Base-by-base conservation (phyloP, 768 basidiomycete species). In the Pleurotus giganteus region DNA sequence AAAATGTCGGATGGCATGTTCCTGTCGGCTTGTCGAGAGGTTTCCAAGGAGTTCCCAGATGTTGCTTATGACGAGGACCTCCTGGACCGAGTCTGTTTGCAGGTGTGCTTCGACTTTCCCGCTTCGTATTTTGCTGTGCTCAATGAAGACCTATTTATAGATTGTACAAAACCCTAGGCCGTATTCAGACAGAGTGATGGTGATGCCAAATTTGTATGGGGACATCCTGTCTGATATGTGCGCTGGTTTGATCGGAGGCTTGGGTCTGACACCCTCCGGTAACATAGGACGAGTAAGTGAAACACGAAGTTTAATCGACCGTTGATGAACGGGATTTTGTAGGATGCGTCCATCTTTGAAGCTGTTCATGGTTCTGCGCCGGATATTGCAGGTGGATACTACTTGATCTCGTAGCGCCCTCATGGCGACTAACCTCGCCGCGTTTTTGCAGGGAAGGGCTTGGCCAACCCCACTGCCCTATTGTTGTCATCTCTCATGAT, bases 1-100 rank as follows among this genome's bases (percentile, higher is more conserved):
- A 98, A 98, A 87, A 94, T 98, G 90, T 98, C 96, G 17, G 97
- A 99, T 70, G 97, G 97, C 58, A 97, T 98, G 94, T 99, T 99
- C 82, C 77, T 99, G 72, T 89, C 92, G 36, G 97, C 97, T 21
- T 98, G 97, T 73, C 88, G 97, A 53, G 88, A 93, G 62, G 92
- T 99, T 36, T 88, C 96, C 4, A 94, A 96, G 69, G 94, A 93
- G 54, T 99, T 88, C 81, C 97, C 97, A 17, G 85, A 88, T 57
- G 83, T 99, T 64, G 77, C 82, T 37, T 99, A 98, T 69, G 94
- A 98, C 66, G 97, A 99, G 70, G 97, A 99, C 69, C 81, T 99
- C 46, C 80, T 99, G 57, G 97, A 99, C 71, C 88, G 96, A 60
- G 96, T 89, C 60, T 99, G 97, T 74, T 79, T 99, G 51, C 85